Conservation (phyloP, 805 yeast species). For the Kodamaea nitidulidarum region DNA sequence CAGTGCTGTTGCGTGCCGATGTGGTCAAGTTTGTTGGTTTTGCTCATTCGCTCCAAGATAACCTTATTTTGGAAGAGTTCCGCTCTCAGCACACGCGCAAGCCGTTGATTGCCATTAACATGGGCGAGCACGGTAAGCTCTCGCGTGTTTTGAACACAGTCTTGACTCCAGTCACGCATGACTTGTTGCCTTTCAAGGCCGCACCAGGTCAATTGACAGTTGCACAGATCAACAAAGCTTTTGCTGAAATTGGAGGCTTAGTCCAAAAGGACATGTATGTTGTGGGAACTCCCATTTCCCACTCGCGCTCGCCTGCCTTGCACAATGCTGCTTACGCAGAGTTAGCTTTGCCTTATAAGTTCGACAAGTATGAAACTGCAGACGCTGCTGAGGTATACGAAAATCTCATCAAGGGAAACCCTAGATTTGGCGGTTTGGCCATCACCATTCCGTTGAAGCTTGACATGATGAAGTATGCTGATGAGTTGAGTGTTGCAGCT, state of each 20-base stretch:
- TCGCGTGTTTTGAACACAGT: slow-evolving; percentile 72
- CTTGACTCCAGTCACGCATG: slow-evolving; percentile 83
- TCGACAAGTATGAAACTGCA: slow-evolving; percentile 63
- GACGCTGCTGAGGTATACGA: slow-evolving; percentile 55
- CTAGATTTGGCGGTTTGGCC: slow-evolving; percentile 84
- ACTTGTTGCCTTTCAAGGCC: slow-evolving; percentile 59
- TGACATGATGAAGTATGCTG: slow-evolving; percentile 65
- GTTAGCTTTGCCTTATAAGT: slow-evolving; percentile 75
- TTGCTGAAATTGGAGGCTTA: slow-evolving; percentile 60
- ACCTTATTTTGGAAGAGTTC: slow-evolving; percentile 67
- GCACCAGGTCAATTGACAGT: slow-evolving; percentile 79
- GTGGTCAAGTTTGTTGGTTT: slow-evolving; percentile 79
- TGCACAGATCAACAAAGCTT: slow-evolving; percentile 56
- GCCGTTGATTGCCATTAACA: slow-evolving; percentile 82
- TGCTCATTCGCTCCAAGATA: slow-evolving; percentile 64
- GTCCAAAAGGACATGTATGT: slow-evolving; percentile 58
- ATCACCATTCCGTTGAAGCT: slow-evolving; percentile 91
- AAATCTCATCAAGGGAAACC: slow-evolving; percentile 43
- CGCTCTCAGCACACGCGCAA: slow-evolving; percentile 47
- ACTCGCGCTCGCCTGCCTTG: slow-evolving; percentile 84
- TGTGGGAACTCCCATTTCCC: slow-evolving; percentile 77
- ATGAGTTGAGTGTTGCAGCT: slow-evolving; percentile 73
- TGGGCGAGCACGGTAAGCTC: slow-evolving; percentile 71
- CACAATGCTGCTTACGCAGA: slow-evolving; percentile 75
- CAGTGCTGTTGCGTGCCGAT: slow-evolving; percentile 62